Evolutionary conservation across 1,284 basidiomycete genomes (phyloP), one percentile per base, ranked within the genome.

Genomic region (Ustilago bromivora): DNA sequence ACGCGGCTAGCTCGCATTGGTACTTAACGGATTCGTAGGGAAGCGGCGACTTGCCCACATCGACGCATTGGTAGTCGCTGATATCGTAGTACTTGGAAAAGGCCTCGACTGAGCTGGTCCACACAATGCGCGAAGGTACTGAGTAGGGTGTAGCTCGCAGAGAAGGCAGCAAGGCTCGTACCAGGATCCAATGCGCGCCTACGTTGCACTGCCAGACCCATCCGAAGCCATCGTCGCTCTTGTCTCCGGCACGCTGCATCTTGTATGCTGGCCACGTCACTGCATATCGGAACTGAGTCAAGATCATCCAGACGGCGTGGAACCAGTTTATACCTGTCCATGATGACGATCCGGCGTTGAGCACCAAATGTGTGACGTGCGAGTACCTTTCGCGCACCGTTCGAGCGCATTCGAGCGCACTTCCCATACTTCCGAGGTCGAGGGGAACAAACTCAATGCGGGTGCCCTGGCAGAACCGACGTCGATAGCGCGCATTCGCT

Each of bases 121-220:
- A 87, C 56, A 87, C 78, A 61, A 87, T 79, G 41, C 84, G 79
- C 19, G 83, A 80, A 1, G 82, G 79, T 13, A 54, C 61, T 4
- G 71, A 67, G 57, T 84, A 86, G 2, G 85, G 85, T 4, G 83
- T 81, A 0, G 74, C 67, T 7, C 81, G 64, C 55, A 86, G 43
- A 10, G 75, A 64, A 0, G 82, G 81, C 15, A 82, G 73, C 32
- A 86, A 71, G 6, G 76, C 79, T 36, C 78, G 76, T 23, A 81
- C 84, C 17, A 86, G 59, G 28, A 86, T 70, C 74, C 80, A 86
- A 61, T 86, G 86, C 7, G 80, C 82, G 19, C 82, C 84, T 19
- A 82, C 78, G 57, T 86, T 86, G 70, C 79, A 77, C 52, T 86
- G 82, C 84, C 85, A 86, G 6, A 86, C 86, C 85, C 85, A 86